Evolutionary conservation across 768 basidiomycete genomes (phyloP), one percentile per base, ranked within the genome.

Genomic region (Rhodocollybia butyracea): DNA sequence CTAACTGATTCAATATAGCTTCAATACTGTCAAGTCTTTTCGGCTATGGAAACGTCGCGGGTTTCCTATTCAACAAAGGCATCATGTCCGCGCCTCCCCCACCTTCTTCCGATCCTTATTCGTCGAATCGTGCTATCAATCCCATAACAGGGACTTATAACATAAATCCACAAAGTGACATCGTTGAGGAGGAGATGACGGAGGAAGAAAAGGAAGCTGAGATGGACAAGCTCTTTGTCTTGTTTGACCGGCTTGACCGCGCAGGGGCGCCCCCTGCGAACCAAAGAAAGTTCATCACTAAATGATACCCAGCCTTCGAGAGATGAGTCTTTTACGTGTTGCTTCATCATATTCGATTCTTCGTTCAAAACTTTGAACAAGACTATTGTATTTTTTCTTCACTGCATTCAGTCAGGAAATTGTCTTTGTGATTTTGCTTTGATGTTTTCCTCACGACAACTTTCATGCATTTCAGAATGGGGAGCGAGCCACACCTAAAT

Each of bases 171-270:
- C 57, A 54, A 53, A 62, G 61, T 34, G 70, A 72, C 46, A 62
- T 75, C 15, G 67, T 66, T 7, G 41, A 64, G 6, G 75, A 72
- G 3, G 72, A 83, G 47, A 96, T 99, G 94, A 88, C 93, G 0
- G 88, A 95, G 30, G 94, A 95, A 66, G 96, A 99, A 77, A 97
- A 96, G 69, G 93, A 97, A 66, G 73, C 72, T 8, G 97, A 99
- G 72, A 89, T 94, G 52, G 95, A 98, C 75, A 87, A 86, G 65
- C 75, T 99, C 39, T 92, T 98, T 64, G 85, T 89, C 29, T 76
- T 98, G 15, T 98, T 99, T 64, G 91, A 97, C 59, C 77, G 95
- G 42, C 75, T 98, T 59, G 91, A 94, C 66, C 84, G 76, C 68
- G 85, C 76, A 45, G 91, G 92, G 19, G 81, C 84, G 42, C 65